phyloP scores from a whole-genome alignment of 192 early-diverging fungal genomes.

The Backusella luteola region DNA sequence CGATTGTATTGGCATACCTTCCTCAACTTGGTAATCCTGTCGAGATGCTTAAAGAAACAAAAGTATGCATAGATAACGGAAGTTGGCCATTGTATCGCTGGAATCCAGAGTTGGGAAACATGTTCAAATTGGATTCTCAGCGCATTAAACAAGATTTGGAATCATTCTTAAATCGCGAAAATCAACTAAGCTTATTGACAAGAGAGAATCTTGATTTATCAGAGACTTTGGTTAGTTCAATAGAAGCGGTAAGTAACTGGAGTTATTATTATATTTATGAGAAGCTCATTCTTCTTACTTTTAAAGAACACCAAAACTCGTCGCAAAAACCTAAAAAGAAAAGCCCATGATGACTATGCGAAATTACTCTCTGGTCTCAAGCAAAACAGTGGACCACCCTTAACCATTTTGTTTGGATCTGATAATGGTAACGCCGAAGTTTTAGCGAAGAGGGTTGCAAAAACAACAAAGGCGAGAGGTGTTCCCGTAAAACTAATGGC shows the following conservation, averaged over 20 bases:
- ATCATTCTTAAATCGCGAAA: constrained; percentile 80
- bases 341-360: constrained; percentile 63
- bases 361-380: constrained; percentile 64
- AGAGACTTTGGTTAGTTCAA: constrained; percentile 47
- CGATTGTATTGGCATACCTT: constrained; percentile 85
- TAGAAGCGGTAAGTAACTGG: constrained; percentile 54
- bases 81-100: constrained; percentile 95
- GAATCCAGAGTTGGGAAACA: constrained; percentile 66
- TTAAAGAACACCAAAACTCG: constrained; percentile 46
- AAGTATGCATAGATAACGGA: constrained; percentile 84
- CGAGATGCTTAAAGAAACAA: constrained; percentile 79
- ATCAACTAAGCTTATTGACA: constrained; percentile 74
- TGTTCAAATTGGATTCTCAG: constrained; percentile 69
- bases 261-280: background rate
- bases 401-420: constrained; percentile 86
- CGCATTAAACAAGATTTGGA: constrained; percentile 73
- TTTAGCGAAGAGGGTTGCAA: constrained; percentile 76
- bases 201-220: constrained; percentile 56
- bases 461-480: constrained; percentile 77
- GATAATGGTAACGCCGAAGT: constrained; percentile 87
- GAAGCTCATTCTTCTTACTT: background rate
- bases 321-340: constrained; percentile 58
- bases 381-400: constrained; percentile 58
- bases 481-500: constrained; percentile 69
- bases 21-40: constrained; percentile 68